These are phyloP conservation scores for Anthostomella pinea DNA, from an alignment of 2,329 filamentous ascomycete species.

Conservation along the genomic window DNA sequence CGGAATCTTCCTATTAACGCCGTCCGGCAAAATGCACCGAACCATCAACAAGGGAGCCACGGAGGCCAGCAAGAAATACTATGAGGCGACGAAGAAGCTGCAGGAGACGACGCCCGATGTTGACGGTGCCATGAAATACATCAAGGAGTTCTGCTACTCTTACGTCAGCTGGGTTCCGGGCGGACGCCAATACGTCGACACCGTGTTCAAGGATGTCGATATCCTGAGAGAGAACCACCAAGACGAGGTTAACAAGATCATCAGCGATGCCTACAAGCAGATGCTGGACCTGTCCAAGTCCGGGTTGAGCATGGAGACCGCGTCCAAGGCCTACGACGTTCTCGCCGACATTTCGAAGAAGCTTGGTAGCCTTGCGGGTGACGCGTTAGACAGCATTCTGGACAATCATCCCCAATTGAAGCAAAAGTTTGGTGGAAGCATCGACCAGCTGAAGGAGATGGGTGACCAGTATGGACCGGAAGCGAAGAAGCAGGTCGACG, in stretches of 20 bases:
- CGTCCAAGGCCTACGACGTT: conserved; percentile 58
- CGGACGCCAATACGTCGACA: conserved; percentile 64
- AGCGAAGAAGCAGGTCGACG: conserved; percentile 71
- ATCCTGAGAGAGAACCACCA: conserved; percentile 64
- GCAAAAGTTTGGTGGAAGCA: conserved; percentile 66
- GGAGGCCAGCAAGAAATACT: conserved; percentile 59
- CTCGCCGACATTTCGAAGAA: conserved; percentile 60
- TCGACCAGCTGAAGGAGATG: conserved; percentile 67
- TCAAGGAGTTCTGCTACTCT: conserved; percentile 63
- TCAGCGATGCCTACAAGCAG: conserved; percentile 65
- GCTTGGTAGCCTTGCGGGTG: conserved; percentile 59
- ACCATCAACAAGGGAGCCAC: conserved; percentile 47
- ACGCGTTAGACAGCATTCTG: conserved; percentile 62
- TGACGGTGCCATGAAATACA: conserved; percentile 63
- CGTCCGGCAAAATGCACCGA: conserved; percentile 39
- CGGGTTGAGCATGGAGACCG: conserved; percentile 61
- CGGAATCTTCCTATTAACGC: conserved; percentile 43
- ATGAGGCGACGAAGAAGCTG: conserved; percentile 57
- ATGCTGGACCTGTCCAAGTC: conserved; percentile 59
- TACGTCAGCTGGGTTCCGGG: conserved; percentile 73
- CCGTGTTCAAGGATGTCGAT: conserved; percentile 68
- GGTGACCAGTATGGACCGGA: conserved; percentile 70
- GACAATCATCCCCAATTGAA: conserved; percentile 73
- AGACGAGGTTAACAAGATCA: conserved; percentile 66
- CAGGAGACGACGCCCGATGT: conserved; percentile 62